phyloP scores from a whole-genome alignment of 306 rosid genomes.

The Medicago lupulina region DNA sequence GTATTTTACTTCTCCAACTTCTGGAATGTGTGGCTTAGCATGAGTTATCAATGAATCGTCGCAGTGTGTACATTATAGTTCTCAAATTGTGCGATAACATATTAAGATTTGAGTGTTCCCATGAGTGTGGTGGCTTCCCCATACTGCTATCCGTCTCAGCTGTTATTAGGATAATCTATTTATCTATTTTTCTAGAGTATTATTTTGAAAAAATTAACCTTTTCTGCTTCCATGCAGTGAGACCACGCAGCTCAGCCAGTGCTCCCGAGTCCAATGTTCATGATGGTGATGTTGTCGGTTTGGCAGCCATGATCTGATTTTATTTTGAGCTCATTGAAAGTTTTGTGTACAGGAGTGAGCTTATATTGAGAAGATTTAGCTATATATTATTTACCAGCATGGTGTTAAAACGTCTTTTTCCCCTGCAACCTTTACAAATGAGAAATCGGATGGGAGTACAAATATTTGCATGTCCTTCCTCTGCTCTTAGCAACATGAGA shows the following conservation, averaged over 20 bases:
- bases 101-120: constrained; percentile 3
- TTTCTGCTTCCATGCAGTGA: constrained; percentile 56
- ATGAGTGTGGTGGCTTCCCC: not conserved
- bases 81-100: constrained; percentile 15
- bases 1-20: constrained; percentile 23
- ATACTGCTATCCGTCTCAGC: constrained; percentile 1
- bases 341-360: constrained; percentile 76
- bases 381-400: constrained; percentile 21
- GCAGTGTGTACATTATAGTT: constrained; percentile 20
- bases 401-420: constrained; percentile 22
- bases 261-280: constrained; percentile 62
- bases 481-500: constrained; percentile 36
- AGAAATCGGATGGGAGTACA: constrained; percentile 38
- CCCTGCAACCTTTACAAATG: constrained; percentile 24
- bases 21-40: not conserved
- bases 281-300: constrained; percentile 74
- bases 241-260: constrained; percentile 67
- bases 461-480: constrained; percentile 45
- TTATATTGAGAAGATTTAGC: constrained; percentile 18
- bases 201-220: constrained; percentile 26
- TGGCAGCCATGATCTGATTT: constrained; percentile 77
- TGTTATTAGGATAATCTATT: not conserved
- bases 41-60: constrained; percentile 1
- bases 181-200: constrained; percentile 19
- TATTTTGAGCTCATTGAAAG: constrained; percentile 46